Base-by-base conservation (phyloP, 2,329 filamentous ascomycete genomes). In the Tolypocladium tropicale region DNA sequence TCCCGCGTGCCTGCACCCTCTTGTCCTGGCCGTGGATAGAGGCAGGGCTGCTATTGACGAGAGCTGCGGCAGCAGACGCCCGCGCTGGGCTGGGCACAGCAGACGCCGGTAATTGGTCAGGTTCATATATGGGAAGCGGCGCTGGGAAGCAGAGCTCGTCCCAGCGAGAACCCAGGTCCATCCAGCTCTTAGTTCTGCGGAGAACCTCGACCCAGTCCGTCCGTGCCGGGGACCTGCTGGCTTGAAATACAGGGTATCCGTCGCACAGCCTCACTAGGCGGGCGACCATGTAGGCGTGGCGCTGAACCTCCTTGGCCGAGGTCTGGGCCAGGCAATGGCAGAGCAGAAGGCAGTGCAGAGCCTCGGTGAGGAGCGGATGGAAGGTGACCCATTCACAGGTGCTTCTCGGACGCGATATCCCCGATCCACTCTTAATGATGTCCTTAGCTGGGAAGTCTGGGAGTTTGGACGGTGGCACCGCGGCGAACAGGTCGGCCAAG, bases 161-260 rank as follows among this genome's bases (percentile, higher is more conserved):
- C 90, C 89, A 94, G 1, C 78, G 76, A 4, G 78, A 72, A 2
- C 71, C 67, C 10, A 94, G 77, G 7, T 80, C 77, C 53, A 93
- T 78, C 85, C 86, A 90, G 65, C 89, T 88, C 36, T 82, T 77
- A 0, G 80, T 78, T 33, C 82, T 80, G 0, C 84, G 80, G 11
- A 94, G 69, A 0, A 93, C 77, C 69, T 93, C 88, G 52, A 86
- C 82, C 89, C 89, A 95, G 70, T 95, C 90, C 3, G 85, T 81
- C 53, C 88, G 83, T 2, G 88, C 84, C 1, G 88, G 84, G 4
- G 83, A 87, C 53, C 86, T 78, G 28, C 85, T 84, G 0, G 84
- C 78, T 60, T 91, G 84, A 66, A 95, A 93, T 52, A 93, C 81
- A 0, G 90, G 90, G 63, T 90, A 92, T 4, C 89, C 89, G 63